Evolutionary conservation across 495 filamentous ascomycete species (phyloP), one percentile per base, ranked within the genome.

Genomic region (Aspergillus steynii): DNA sequence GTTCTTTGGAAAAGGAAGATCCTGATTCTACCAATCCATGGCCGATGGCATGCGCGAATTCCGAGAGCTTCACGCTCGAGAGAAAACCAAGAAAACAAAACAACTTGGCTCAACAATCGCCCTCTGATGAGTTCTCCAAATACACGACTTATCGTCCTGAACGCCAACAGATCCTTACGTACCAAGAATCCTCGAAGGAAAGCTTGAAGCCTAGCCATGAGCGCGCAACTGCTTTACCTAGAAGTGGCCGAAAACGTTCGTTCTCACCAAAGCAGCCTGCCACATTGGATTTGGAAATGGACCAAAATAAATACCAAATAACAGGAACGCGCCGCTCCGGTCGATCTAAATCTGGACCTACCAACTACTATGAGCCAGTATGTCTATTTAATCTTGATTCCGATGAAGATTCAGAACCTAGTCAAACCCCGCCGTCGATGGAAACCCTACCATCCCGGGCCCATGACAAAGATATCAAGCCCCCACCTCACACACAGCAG

Each of bases 321-420:
- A 26, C 53, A 29, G n/a, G 61, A 50, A 50, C 53, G 50, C 65
- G 68, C 32, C 71, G 73, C 8, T 72, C 71, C 49, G 48, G 53
- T 31, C 68, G 73, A 8, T 56, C 62, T 32, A 66, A 61, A 34
- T 60, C 51, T 9, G 62, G 61, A 5, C 66, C 70, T 4, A 52
- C 29, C 9, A 74, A 76, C 27, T 76, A 76, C 51, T 76, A 68
- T 46, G 31, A 61, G 37, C 63, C 45, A 29, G 6, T 56, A 2
- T 15, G 47, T 12, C 46, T 58, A 34, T 54, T 55, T 10, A 56
- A 56, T 26, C 58, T 47, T 28, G 63, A 58, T 28, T 54, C 52
- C 25, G 64, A 67, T 26, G 61, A 61, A 10, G 59, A 59, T 25
- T 28, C 25, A 12, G n/a, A 58, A 8, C 51, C 14, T n/a, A 29